Evolutionary conservation across 139 green algal species (phyloP), one percentile per base, ranked within the genome.

Genomic region (Micractinium conductrix): DNA sequence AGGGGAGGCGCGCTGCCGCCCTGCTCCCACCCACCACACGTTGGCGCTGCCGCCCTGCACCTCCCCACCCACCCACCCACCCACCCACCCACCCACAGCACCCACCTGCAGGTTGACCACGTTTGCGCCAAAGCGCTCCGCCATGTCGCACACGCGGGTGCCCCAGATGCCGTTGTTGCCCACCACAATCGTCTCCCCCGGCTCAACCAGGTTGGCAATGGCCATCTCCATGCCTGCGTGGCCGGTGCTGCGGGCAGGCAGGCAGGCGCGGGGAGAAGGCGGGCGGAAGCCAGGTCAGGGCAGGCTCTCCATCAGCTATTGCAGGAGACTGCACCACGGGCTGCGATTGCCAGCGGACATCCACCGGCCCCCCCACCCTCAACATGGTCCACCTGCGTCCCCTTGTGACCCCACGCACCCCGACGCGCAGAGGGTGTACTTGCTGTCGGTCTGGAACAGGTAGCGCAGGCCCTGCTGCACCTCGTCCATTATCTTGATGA

Each of bases 401-500:
- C 48, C 12, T 58, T 65, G 55, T 65, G 60, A 2, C 60, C 60
- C 33, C 60, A 1, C 97, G 62, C 65, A 72, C 65, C 65, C 96
- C 94, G 44, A 92, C 30, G 97, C 91, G 85, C 95, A 91, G 22
- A 98, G 89, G 1, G 93, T 96, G 91, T 98, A 96, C 81, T 88
- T 91, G 85, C 86, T 92, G 45, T 95, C 85, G 19, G 96, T 98
- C 86, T 99, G 96, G 84, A 94, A 93, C 19, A 91, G 38, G 80
- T 94, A 94, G 43, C 93, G 84, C 76, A 99, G 94, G 37, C 96
- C 96, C 62, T 95, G 88, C 74, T 95, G 88, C 33, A 94, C 86
- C 69, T 96, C 93, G 79, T 97, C 94, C 95, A 98, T 98, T 82
- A 98, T 96, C 79, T 96, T 94, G 60, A 99, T 85, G 88, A 99